Evolutionary conservation across 495 filamentous ascomycete species (phyloP).

Genomic region (Xylaria intraflava): DNA sequence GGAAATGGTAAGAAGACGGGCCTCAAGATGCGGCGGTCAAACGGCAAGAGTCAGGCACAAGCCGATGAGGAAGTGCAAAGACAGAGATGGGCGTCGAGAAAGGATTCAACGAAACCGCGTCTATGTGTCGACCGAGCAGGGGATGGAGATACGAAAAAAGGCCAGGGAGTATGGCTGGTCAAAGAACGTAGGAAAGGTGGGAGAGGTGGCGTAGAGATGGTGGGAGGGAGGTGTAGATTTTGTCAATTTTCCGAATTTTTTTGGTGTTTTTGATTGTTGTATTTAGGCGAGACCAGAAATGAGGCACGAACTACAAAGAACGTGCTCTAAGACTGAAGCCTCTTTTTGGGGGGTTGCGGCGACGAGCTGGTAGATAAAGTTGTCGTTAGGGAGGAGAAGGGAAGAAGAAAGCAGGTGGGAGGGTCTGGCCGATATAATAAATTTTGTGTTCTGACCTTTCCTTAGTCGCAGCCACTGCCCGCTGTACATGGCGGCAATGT

Average conservation of each 20-base stretch:
- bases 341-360: conserved; percentile 27
- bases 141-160: conserved; percentile 2
- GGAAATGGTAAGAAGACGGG: background rate
- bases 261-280: conserved; percentile 44
- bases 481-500: background rate
- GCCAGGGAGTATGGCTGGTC: background rate
- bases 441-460: conserved; percentile 25
- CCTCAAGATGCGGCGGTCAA: background rate
- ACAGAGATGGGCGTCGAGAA: background rate
- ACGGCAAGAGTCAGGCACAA: background rate
- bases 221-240: conserved; percentile 20
- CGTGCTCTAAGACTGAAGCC: conserved; percentile 28
- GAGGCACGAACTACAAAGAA: conserved; percentile 24
- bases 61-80: background rate
- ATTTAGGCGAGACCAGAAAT: conserved; percentile 38
- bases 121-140: conserved; percentile 3
- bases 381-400: conserved; percentile 23
- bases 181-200: conserved; percentile 13
- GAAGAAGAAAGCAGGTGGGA: conserved; percentile 14
- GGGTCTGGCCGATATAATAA: conserved; percentile 18
- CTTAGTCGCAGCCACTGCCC: conserved; percentile 22
- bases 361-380: conserved; percentile 31
- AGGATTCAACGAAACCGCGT: conserved; percentile 4
- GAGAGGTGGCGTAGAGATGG: conserved; percentile 21
- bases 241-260: conserved; percentile 47